Percentiles rank a stretch among this genome's conserved stretches.
Evolutionary conservation across 148 eudicot species (phyloP).

Genomic region (Salicornia ramosissima): DNA sequence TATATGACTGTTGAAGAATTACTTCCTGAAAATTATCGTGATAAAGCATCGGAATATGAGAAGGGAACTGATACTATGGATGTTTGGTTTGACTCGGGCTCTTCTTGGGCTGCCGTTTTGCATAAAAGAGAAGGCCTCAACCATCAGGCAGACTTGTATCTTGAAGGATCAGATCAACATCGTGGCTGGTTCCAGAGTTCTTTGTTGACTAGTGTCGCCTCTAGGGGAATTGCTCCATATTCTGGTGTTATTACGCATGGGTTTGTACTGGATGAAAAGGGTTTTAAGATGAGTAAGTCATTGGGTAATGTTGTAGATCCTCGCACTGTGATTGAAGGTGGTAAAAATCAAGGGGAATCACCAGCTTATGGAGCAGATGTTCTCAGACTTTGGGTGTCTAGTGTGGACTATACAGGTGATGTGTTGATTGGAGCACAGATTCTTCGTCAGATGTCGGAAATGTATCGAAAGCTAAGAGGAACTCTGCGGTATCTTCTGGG

Average conservation of each 20-base stretch:
- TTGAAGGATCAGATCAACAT: constrained; percentile 99
- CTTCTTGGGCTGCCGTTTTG: constrained; percentile 98
- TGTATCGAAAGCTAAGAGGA: constrained; percentile 92
- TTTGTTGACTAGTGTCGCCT: constrained; percentile 82
- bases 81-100: constrained; percentile 99
- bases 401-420: constrained; percentile 94
- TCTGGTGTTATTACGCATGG: constrained; percentile 87
- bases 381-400: constrained; percentile 96
- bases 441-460: constrained; percentile 96
- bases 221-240: constrained; percentile 95
- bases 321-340: constrained; percentile 77
- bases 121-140: constrained; percentile 60
- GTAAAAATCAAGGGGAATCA: constrained; percentile 59
- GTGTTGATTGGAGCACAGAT: constrained; percentile 82
- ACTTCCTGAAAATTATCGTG: constrained; percentile 75
- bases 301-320: constrained; percentile 98
- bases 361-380: constrained; percentile 97
- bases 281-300: constrained; percentile 98
- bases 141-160: constrained; percentile 88
- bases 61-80: constrained; percentile 98
- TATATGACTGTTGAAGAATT: constrained; percentile 76
- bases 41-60: constrained; percentile 65
- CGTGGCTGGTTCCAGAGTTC: constrained; percentile 99
- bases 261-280: constrained; percentile 96
- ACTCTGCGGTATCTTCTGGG: constrained; percentile 92